Evolutionary conservation across 2,329 filamentous ascomycete species (phyloP), one percentile per base, ranked within the genome.

Genomic region (Cephalotrichum gorgonifer): DNA sequence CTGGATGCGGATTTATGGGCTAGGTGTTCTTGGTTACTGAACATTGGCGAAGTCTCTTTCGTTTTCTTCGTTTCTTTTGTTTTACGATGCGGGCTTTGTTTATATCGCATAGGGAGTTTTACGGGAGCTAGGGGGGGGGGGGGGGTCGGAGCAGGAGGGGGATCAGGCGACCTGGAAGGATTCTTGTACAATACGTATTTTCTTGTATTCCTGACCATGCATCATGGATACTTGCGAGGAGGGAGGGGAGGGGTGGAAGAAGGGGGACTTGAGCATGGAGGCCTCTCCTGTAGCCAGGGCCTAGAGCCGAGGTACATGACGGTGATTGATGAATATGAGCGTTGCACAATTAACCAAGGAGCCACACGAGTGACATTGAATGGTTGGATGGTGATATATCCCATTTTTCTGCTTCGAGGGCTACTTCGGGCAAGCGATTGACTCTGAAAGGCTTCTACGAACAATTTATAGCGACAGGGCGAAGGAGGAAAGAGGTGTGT

Each of bases 321-420:
- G n/a, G 42, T 26, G 42, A 44, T 44, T 47, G 31, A 47, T 41
- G 33, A 35, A 47, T 47, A 27, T 47, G n/a, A 28, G 35, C 27
- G 33, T 39, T 26, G 30, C 23, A 15, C 20, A 7, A 41, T 41
- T 28, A 39, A 47, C 30, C 30, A 39, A 20, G 33, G 11, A 8
- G 33, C n/a, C n/a, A n/a, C n/a, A n/a, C n/a, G n/a, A n/a, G n/a
- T n/a, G n/a, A n/a, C n/a, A n/a, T n/a, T n/a, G n/a, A n/a, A n/a
- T n/a, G n/a, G n/a, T n/a, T n/a, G n/a, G n/a, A n/a, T n/a, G n/a
- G n/a, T n/a, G n/a, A n/a, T n/a, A n/a, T n/a, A n/a, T n/a, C n/a
- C n/a, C n/a, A n/a, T n/a, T n/a, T n/a, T n/a, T n/a, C n/a, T n/a
- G n/a, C n/a, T n/a, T n/a, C n/a, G n/a, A n/a, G n/a, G n/a, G n/a